Base-by-base conservation (phyloP, 2,329 filamentous ascomycete species). In the Elsinoe ampelina region DNA sequence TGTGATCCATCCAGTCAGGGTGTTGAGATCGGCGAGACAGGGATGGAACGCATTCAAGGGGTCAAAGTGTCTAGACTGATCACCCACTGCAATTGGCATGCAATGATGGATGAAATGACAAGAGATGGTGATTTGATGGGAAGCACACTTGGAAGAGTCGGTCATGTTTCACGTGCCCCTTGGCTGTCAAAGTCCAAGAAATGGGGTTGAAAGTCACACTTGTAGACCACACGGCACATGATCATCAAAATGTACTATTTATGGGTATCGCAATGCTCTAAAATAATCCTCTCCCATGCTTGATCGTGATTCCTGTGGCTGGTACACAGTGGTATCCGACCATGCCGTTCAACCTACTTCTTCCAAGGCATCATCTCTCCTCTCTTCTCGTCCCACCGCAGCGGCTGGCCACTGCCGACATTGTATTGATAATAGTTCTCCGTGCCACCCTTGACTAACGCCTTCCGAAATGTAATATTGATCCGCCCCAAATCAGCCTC, bases 341-440 rank as follows among this genome's bases (percentile, higher is more conserved):
- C 26, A 17, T 45, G 41, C 41, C 19, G 20, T 45, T 17, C 19
- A 8, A n/a, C 26, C 41, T 45, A 45, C 19, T 22, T 34, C 48
- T 52, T 58, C 58, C 73, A 75, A 8, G 65, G 60, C 45, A 66
- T 58, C 77, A 80, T 80, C 64, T 83, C 80, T 59, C 77, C 71
- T 58, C 68, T 73, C 47, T 61, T 67, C 15, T 73, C 74, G 67
- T 87, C 76, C 87, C 87, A 91, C 63, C 76, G 78, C 68, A 82
- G 85, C n/a, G 85, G 79, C 1, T 73, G 76, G 0, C 87, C 87
- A 38, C 70, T 77, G 0, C 87, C 87, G 52, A 91, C 85, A 71
- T 92, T 92, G 71, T 92, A 92, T 65, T 83, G 81, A 69, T 92
- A 90, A 68, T 92, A 91, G 69, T 92, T 92, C 64, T 89, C 84